Evolutionary conservation across 169 alveolate species (phyloP), one percentile per base, ranked within the genome.

Genomic region (Theileria annulata): DNA sequence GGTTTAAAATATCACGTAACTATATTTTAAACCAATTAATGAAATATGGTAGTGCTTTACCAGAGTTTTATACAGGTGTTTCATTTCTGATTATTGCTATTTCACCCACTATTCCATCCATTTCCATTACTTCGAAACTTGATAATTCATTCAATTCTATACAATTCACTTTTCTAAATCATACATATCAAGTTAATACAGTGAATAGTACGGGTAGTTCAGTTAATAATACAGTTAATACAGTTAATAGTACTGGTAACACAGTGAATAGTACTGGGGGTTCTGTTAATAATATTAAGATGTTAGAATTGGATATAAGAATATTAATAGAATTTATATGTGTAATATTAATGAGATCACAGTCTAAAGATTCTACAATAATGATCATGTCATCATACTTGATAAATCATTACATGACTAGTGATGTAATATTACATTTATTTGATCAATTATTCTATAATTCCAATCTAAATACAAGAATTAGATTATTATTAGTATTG

Each of bases 1-100:
- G 89, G 33, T 82, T 51, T 56, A 72, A 82, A 64, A 54, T 42
- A 66, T 82, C 89, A 12, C 71, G 79, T 19, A 79, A 79, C 33
- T 75, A 82, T 64, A 58, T 82, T 10, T 58, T 82, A 71, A 82
- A 82, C 80, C 31, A 76, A n/a, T 60, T 82, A 49, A 82, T 82
- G 86, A 68, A 56, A 8, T 17, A 58, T 21, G 66, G 51, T 25
- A 54, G 60, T 15, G 33, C 81, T 1, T 17, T 82, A 37, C 89
- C 89, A 6, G 19, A 21, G 31, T 75, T 82, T 79, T 59, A 80
- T 2, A 71, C 67, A 47, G 89, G 86, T 13, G 80, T 68, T 2
- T 67, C 86, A 3, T 30, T 82, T 21, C 80, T 82, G 37, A 70
- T 82, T 19, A 59, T 58, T 27, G 25, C 89, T 0, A 75, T 84